Evolutionary conservation across 495 filamentous ascomycete species (phyloP).

Genomic region (Chaetomium cochliodes): DNA sequence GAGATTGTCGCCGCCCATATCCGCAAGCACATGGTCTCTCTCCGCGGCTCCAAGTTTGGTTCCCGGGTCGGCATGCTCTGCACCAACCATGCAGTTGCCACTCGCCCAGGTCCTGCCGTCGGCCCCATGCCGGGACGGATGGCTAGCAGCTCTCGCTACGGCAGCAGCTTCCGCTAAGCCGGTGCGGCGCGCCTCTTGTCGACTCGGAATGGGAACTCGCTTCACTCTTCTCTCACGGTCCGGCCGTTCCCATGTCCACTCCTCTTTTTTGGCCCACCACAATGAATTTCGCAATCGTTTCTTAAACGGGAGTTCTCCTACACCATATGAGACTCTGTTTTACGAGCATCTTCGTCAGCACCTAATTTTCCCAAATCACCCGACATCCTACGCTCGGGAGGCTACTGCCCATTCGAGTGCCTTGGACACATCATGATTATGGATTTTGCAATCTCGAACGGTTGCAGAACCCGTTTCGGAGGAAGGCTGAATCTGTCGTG

Average conservation of each 20-base stretch:
- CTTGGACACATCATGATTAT: slow-evolving; percentile 62
- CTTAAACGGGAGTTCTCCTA: slow-evolving; percentile 32
- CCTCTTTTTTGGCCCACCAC: slow-evolving; percentile 32
- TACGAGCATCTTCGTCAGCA: slow-evolving; percentile 55
- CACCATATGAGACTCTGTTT: slow-evolving; percentile 40
- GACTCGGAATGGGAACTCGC: not conserved
- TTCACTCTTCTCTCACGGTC: not conserved
- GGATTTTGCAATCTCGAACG: slow-evolving; percentile 53
- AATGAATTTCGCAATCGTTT: slow-evolving; percentile 36
- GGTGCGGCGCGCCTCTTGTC: not conserved
- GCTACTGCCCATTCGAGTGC: slow-evolving; percentile 52
- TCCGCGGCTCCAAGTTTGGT: slow-evolving; percentile 96
- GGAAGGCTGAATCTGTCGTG: slow-evolving; percentile 30
- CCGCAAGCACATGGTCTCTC: slow-evolving; percentile 98
- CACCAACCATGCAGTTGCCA: slow-evolving; percentile 84
- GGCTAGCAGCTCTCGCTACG: slow-evolving; percentile 52
- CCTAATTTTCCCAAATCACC: slow-evolving; percentile 52
- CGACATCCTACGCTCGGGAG: slow-evolving; percentile 58
- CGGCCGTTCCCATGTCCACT: not conserved
- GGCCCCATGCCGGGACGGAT: slow-evolving; percentile 61
- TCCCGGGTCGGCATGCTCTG: slow-evolving; percentile 98
- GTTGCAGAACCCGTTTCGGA: slow-evolving; percentile 27
- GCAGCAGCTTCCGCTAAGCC: slow-evolving; percentile 47
- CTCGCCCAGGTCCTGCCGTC: slow-evolving; percentile 78
- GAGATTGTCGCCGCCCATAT: slow-evolving; percentile 92